phyloP scores from a whole-genome alignment of 345 rosid genomes.

The Abelmoschus esculentus region DNA sequence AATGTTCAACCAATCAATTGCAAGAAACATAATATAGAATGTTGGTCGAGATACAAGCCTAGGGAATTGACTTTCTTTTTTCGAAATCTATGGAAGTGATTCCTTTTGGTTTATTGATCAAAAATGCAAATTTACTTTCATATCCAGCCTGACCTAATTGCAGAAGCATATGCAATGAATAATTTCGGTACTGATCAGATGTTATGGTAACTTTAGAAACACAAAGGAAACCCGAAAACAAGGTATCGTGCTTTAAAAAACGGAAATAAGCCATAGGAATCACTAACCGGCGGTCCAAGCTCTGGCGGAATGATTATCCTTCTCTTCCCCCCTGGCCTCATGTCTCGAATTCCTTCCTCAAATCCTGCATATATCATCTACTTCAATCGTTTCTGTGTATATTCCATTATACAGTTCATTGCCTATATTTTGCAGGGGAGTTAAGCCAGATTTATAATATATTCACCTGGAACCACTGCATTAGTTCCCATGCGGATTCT shows the following conservation, averaged over 20 bases:
- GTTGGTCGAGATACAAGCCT: too few relatives aligned
- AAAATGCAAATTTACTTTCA: too few relatives aligned
- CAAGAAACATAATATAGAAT: too few relatives aligned
- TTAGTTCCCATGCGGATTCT: constrained; percentile 82
- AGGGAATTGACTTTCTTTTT: too few relatives aligned
- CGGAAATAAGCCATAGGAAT: not conserved
- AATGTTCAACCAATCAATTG: too few relatives aligned
- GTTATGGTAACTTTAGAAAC: not conserved
- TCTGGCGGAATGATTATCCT: constrained; percentile 95
- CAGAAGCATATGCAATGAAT: too few relatives aligned
- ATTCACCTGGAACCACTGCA: constrained; percentile 78
- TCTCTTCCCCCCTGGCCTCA: constrained; percentile 92
- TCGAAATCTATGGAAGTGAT: too few relatives aligned
- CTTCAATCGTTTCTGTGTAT: not conserved
- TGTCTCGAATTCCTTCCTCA: constrained; percentile 80
- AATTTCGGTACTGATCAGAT: not conserved
- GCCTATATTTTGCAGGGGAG: not conserved
- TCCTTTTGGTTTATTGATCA: too few relatives aligned
- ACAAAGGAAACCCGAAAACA: not conserved
- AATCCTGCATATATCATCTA: constrained; percentile 48
- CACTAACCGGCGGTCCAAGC: constrained; percentile 93
- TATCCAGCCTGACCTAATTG: too few relatives aligned
- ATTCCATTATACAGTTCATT: not conserved
- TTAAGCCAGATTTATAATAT: not conserved
- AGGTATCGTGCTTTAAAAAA: not conserved